Conservation (phyloP, 345 rosid species). For the Hirschfeldia incana region DNA sequence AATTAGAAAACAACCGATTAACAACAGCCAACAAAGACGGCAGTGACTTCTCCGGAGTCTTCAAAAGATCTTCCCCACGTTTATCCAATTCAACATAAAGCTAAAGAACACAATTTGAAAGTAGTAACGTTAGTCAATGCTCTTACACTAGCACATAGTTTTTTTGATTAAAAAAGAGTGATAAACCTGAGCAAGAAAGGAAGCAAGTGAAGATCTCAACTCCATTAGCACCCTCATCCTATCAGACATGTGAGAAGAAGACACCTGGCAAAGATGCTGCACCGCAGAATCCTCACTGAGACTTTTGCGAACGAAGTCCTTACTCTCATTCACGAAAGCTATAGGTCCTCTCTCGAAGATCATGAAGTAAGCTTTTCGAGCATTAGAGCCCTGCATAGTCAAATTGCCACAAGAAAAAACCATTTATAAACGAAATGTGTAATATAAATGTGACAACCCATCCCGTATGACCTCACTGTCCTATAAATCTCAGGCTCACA, state of each 20-base stretch:
- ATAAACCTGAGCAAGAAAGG: slow-evolving; percentile 82
- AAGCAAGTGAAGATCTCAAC: slow-evolving; percentile 66
- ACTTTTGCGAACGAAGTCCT: slow-evolving; percentile 46
- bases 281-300: slow-evolving; percentile 51
- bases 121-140: not conserved
- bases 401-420: not conserved
- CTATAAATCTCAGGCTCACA: too few species aligned
- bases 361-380: slow-evolving; percentile 71
- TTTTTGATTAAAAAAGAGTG: not conserved
- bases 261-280: slow-evolving; percentile 59
- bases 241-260: slow-evolving; percentile 66
- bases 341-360: slow-evolving; percentile 87
- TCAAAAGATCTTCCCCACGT: slow-evolving; percentile 65
- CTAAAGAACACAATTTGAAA: slow-evolving; percentile 42
- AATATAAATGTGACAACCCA: too few species aligned
- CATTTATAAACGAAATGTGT: not conserved
- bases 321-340: slow-evolving; percentile 63
- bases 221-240: slow-evolving; percentile 60
- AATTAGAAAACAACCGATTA: slow-evolving; percentile 54
- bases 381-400: slow-evolving; percentile 58
- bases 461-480: too few species aligned
- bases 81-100: slow-evolving; percentile 72
- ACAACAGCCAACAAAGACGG: slow-evolving; percentile 54
- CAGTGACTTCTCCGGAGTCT: slow-evolving; percentile 63
- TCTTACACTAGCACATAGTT: too few species aligned